A percentile compares a stretch with the other conserved stretches of the same genome.
These are phyloP conservation scores for Amaranthus cruentus DNA, from an alignment of 148 eudicot species.

Conservation along the genomic window DNA sequence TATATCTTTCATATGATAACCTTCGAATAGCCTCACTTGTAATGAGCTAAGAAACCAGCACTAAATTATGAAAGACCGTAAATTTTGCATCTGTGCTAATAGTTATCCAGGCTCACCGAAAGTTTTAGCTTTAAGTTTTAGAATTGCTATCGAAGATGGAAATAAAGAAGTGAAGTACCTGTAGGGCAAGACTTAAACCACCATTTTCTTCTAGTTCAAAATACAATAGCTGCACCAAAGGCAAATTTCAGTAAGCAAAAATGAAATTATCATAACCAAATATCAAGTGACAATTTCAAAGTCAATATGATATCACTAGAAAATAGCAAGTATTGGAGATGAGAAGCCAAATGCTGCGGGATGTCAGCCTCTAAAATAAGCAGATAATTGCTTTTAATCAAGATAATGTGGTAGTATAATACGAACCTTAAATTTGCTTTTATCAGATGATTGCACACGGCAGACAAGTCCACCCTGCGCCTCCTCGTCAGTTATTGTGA, in stretches of 20 bases:
- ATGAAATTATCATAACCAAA: background rate
- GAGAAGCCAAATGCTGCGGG: too few relatives aligned
- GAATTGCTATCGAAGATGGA: background rate
- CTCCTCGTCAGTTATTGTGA: constrained; percentile 77
- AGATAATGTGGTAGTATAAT: background rate
- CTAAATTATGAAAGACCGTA: background rate
- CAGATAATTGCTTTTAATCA: too few relatives aligned
- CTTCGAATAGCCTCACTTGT: too few relatives aligned
- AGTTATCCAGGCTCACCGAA: constrained; percentile 2
- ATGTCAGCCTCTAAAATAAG: too few relatives aligned
- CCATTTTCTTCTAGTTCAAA: constrained; percentile 83
- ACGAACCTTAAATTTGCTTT: constrained; percentile 93
- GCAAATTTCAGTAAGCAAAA: background rate
- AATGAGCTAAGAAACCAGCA: background rate
- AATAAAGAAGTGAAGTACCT: constrained; percentile 40
- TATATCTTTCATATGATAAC: too few relatives aligned
- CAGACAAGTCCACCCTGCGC: constrained; percentile 73
- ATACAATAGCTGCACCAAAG: constrained; percentile 69
- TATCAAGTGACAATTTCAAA: background rate
- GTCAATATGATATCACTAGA: background rate
- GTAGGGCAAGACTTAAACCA: constrained; percentile 85
- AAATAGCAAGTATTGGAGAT: background rate
- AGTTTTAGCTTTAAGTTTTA: background rate
- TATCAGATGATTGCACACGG: constrained; percentile 78
- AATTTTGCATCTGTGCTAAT: background rate